Base-by-base conservation (phyloP, 2,329 filamentous ascomycete genomes). In the Beauveria australis region DNA sequence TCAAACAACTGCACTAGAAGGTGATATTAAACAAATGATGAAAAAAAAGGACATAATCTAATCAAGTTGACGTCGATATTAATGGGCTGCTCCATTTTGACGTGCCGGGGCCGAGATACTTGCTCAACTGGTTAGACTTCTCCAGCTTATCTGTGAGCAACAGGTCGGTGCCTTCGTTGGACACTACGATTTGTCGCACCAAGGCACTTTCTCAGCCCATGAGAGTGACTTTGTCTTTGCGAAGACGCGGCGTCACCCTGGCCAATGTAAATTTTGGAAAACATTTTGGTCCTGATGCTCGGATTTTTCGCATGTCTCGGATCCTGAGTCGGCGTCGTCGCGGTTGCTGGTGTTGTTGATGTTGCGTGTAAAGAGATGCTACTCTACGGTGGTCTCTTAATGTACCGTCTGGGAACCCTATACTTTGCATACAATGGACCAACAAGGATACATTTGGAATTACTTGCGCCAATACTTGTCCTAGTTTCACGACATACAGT, bases 191-290 rank as follows among this genome's bases (percentile, higher is more conserved):
- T 88, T 84, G 64, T 7, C 83, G 82, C 61, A 91, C 86, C 64
- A 89, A 81, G 5, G 87, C 89, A 69, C 92, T 92, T 67, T 91
- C 91, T 91, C 91, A 95, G 71, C 88, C 87, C 91, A 95, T 95
- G 30, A 95, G 79, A 0, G 91, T 96, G 68, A 96, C 90, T 73
- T 95, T 91, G 69, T 87, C 87, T 65, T 88, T 80, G 66, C 83
- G 87, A 75, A 24, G 81, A 81, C 70, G 85, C 85, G 59, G 87
- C 89, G 69, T 96, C 91, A 47, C 81, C 87, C 74, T 95, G 91
- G 70, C 95, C 91, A 58, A 95, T 76, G 63, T 92, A 76, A 66
- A 95, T 78, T 59, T 84, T 80, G 61, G 81, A 81, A 85, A 92
- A 37, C 74, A 89, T 89, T 81, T 95, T 95, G 66, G 78, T 86